Conservation (phyloP, 345 rosid genomes). For the Ailanthus altissimus region DNA sequence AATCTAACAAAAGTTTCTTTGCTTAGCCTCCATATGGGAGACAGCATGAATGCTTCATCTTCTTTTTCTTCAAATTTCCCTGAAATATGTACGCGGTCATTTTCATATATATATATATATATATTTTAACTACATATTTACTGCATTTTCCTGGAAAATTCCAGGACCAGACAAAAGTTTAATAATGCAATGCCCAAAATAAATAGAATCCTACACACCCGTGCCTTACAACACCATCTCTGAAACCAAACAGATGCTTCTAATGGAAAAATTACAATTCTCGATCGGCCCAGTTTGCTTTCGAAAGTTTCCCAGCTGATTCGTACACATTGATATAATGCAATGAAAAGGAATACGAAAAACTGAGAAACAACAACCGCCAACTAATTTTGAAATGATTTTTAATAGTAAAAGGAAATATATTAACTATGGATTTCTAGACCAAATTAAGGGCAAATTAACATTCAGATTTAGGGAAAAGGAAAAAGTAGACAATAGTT, state of each 20-base stretch:
- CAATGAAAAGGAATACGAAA: neutral
- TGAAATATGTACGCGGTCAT: neutral
- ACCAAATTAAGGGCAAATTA: slow-evolving; percentile 5
- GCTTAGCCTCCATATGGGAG: slow-evolving; percentile 25
- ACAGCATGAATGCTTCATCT: slow-evolving; percentile 12
- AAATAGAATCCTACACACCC: slow-evolving; percentile 25
- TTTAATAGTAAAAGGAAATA: neutral
- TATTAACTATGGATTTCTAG: neutral
- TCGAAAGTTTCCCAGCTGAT: no score
- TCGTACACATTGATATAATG: no score
- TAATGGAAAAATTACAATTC: slow-evolving; percentile 13
- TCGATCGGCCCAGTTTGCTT: neutral
- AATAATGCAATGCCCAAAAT: slow-evolving; percentile 32
- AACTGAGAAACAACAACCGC: neutral
- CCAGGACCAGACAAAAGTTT: slow-evolving; percentile 17
- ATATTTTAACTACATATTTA: neutral
- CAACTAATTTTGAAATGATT: neutral
- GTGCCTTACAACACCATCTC: slow-evolving; percentile 15
- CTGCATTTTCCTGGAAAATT: slow-evolving; percentile 18
- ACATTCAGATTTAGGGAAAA: slow-evolving; percentile 9
- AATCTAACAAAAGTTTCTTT: neutral
- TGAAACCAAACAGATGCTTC: slow-evolving; percentile 23
- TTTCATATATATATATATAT: neutral
- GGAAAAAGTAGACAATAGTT: neutral
- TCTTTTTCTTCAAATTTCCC: slow-evolving; percentile 15